phyloP scores from a whole-genome alignment of 441 rosid genomes.

The Arabidopsis hybrid region DNA sequence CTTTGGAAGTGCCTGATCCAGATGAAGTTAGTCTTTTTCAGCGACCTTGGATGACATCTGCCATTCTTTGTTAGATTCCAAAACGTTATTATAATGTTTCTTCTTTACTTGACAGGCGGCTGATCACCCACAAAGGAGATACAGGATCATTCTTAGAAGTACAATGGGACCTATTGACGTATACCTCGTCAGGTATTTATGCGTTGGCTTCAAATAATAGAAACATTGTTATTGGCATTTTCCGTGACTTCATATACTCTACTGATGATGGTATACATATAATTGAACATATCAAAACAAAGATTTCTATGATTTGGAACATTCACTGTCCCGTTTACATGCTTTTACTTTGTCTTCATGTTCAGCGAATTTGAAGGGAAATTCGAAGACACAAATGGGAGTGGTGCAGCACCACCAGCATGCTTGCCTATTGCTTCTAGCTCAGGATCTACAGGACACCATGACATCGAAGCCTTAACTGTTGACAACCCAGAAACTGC shows the following conservation, averaged over 20 bases:
- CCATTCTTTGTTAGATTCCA: constrained; percentile 38
- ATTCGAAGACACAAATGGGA: constrained; percentile 73
- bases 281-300: not conserved
- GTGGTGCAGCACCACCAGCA: constrained; percentile 50
- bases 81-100: constrained; percentile 37
- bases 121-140: constrained; percentile 87
- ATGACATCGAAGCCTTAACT: constrained; percentile 48
- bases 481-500: constrained; percentile 50
- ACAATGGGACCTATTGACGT: constrained; percentile 98
- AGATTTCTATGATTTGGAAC: not conserved
- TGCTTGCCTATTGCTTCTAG: constrained; percentile 61
- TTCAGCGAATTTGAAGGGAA: constrained; percentile 90
- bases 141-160: constrained; percentile 94
- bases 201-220: not conserved
- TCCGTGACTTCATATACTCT: no score
- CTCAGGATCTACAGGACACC: constrained; percentile 66
- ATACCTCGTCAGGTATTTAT: constrained; percentile 71
- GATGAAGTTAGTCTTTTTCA: constrained; percentile 70
- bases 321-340: constrained; percentile 15
- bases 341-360: constrained; percentile 27
- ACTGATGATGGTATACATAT: no score
- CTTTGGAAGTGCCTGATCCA: constrained; percentile 99
- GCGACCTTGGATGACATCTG: constrained; percentile 12
- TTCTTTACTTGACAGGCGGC: constrained; percentile 60
- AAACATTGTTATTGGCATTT: no score